A percentile compares a stretch with the other conserved stretches of the same genome.
Evolutionary conservation across 148 eudicot species (phyloP).

Genomic region (Cornus controversa): DNA sequence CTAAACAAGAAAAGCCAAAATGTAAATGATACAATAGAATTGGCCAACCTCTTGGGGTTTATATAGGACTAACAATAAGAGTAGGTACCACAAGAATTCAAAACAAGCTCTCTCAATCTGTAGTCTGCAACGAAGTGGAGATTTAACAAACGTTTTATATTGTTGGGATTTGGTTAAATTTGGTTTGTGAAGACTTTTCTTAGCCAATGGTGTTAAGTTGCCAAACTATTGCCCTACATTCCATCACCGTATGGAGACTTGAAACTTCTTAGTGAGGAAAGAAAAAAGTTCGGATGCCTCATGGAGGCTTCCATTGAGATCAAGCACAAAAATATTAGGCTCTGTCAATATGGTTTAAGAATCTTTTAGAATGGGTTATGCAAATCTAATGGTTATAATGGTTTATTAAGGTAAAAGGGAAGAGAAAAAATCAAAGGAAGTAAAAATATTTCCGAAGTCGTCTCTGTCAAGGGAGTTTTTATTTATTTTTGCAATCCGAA

Average conservation of each 20-base stretch:
- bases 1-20: not conserved
- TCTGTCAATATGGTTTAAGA: no score
- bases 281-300: not conserved
- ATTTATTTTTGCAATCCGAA: no score
- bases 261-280: no score
- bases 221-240: conserved; percentile 21
- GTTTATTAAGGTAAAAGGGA: no score
- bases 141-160: not conserved
- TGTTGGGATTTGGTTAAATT: conserved; percentile 19
- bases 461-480: no score
- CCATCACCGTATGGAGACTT: not conserved
- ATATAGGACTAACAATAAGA: not conserved
- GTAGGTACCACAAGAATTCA: not conserved
- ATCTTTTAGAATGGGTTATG: not conserved
- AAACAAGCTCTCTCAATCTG: not conserved
- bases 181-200: conserved; percentile 13
- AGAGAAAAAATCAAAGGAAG: no score
- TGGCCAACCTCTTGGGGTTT: not conserved
- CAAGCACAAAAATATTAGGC: not conserved
- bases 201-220: conserved; percentile 8
- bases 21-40: not conserved
- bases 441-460: no score
- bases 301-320: not conserved
- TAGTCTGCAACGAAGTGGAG: not conserved
- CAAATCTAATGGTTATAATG: not conserved